These are phyloP conservation scores for Curvularia sp. DNA, from an alignment of 2,329 filamentous ascomycete species.

Conservation along the genomic window DNA sequence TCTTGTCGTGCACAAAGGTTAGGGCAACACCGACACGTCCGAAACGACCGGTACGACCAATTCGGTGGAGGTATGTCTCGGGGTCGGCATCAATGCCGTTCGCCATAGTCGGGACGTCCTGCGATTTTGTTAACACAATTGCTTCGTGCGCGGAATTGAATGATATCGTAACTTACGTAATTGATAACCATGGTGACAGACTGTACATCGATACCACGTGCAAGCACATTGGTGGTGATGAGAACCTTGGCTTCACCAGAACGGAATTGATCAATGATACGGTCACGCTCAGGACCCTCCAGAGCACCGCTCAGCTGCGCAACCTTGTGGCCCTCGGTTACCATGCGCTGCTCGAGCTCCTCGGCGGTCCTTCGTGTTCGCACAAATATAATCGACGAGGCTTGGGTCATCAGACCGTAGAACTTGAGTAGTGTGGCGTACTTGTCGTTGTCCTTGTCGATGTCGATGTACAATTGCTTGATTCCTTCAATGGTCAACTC, in stretches of 20 bases:
- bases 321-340: conserved; percentile 87
- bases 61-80: conserved; percentile 97
- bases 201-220: conserved; percentile 91
- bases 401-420: conserved; percentile 95
- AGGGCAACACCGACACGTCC: conserved; percentile 96
- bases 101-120: conserved; percentile 61
- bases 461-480: conserved; percentile 97
- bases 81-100: conserved; percentile 76
- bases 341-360: conserved; percentile 86
- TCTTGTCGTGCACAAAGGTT: conserved; percentile 88
- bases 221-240: conserved; percentile 95
- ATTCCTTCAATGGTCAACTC: conserved; percentile 97
- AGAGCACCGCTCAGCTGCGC: conserved; percentile 88
- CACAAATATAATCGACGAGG: conserved; percentile 97
- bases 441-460: conserved; percentile 79
- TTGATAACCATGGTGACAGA: conserved; percentile 98
- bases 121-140: conserved; percentile 48
- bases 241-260: conserved; percentile 89
- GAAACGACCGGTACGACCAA: conserved; percentile 95
- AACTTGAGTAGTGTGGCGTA: conserved; percentile 89
- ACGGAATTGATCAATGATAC: conserved; percentile 85
- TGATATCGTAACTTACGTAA: conserved; percentile 64
- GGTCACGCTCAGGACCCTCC: conserved; percentile 82
- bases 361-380: conserved; percentile 86
- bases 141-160: not conserved